phyloP scores from a whole-genome alignment of 78 protist species.

The Bigelowiella natans region DNA sequence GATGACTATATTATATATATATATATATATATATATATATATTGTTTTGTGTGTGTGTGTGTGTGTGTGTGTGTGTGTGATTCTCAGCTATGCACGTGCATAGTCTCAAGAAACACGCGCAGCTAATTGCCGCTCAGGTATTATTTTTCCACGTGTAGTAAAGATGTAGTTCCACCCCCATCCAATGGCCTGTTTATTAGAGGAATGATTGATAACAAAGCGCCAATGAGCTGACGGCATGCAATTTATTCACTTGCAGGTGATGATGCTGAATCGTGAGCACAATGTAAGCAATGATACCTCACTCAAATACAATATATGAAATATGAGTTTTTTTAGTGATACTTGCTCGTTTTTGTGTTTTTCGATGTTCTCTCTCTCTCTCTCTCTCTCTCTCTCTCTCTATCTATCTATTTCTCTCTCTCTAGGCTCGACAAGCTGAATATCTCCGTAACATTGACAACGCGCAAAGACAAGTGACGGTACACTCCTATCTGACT shows the following conservation, averaged over 20 bases:
- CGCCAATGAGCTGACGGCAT: too few species aligned
- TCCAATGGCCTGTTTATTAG: too few species aligned
- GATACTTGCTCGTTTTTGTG: not conserved
- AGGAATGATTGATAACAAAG: too few species aligned
- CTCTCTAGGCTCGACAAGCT: not conserved
- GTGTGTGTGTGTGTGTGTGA: not conserved
- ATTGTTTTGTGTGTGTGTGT: not conserved
- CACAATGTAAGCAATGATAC: not conserved
- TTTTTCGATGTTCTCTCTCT: not conserved
- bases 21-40: not conserved
- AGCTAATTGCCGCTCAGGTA: not conserved
- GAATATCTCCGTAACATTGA: not conserved
- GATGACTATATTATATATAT: not conserved
- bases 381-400: not conserved
- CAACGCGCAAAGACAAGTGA: not conserved
- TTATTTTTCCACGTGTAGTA: too few species aligned
- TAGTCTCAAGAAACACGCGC: not conserved
- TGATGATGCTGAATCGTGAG: not conserved
- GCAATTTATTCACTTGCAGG: too few species aligned
- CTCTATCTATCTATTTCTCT: not conserved
- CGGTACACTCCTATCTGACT: not conserved
- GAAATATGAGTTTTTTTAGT: not conserved
- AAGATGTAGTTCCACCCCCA: too few species aligned
- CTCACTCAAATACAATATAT: too few species aligned
- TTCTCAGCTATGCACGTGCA: not conserved